Conservation (phyloP, 176 grass and related monocot genomes). For the Aegilops sharonensis region DNA sequence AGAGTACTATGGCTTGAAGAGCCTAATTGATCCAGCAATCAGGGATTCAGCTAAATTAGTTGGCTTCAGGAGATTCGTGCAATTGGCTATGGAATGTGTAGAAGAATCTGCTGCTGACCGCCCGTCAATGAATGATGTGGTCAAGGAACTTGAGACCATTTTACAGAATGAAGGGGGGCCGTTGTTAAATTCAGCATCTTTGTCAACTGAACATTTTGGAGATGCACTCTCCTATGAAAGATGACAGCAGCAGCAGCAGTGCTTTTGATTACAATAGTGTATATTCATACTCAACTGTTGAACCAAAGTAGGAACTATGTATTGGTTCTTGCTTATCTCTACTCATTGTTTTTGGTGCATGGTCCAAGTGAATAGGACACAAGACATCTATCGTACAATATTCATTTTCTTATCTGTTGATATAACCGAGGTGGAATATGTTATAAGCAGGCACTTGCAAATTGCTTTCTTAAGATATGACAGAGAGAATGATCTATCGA, state of each 20-base stretch:
- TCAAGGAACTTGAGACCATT: conserved; percentile 63
- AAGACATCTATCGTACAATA: conserved; percentile 9
- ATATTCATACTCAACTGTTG: conserved; percentile 43
- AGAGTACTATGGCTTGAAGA: conserved; percentile 60
- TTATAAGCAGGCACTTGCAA: neutral
- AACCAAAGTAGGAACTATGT: conserved; percentile 49
- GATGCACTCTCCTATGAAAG: conserved; percentile 36
- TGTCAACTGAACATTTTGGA: conserved; percentile 37
- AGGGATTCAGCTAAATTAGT: conserved; percentile 40
- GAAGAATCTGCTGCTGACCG: conserved; percentile 56
- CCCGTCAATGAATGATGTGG: conserved; percentile 62
- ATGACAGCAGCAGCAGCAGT: conserved; percentile 39
- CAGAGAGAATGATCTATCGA: neutral
- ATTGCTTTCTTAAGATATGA: conserved; percentile 27
- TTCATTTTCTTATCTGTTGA: conserved; percentile 6
- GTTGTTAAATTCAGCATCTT: conserved; percentile 34
- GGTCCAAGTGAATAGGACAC: conserved; percentile 16
- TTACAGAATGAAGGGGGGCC: conserved; percentile 51
- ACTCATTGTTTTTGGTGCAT: conserved; percentile 10
- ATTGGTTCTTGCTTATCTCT: conserved; percentile 6
- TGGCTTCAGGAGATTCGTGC: conserved; percentile 59
- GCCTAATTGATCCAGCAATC: conserved; percentile 45
- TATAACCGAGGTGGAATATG: conserved; percentile 14
- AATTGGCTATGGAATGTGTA: conserved; percentile 62
- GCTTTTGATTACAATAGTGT: conserved; percentile 53